Base-by-base conservation (phyloP, 306 rosid species). In the Luffa acutangula region DNA sequence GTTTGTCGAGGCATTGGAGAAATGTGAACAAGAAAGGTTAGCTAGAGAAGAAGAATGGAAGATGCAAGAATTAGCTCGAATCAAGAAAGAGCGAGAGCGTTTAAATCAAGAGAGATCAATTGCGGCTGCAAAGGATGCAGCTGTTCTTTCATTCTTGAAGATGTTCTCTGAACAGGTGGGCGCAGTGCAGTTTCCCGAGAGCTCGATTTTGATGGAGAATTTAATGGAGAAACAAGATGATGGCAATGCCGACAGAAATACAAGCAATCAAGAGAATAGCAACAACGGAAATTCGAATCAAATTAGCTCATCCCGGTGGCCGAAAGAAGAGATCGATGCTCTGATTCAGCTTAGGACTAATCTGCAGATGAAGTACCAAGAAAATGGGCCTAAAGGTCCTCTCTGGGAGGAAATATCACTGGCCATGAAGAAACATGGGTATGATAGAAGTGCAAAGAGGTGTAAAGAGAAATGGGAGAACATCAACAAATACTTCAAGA, bases 401-500 rank as follows among this genome's bases (percentile, higher is more conserved):
- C 87, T 91, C 6, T 93, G 97, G 97, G 97, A 91, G 76, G 94
- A 89, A 59, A 82, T 91, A 33, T 91, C 97, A 51, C 39, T 49
- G 2, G 92, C 86, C 49, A 89, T 93, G 97, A 89, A 87, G 43
- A 83, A 81, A 42, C 48, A 85, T 39, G 97, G 98, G 2, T 90
- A 90, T 37, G 71, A 90, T 64, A 80, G 97, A 46, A 93, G 85
- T 80, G 84, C 97, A 1, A 93, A 91, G 90, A 89, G 93, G 81
- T 93, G 98, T 58, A 93, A 93, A 71, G 98, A 93, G 92, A 93
- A 93, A 82, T 93, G 98, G 98, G 98, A 93, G 89, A 93, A 93
- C 83, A 93, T 93, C 81, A 93, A 93, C 89, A 93, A 93, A 52
- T 93, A 93, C 87, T 93, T 85, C 73, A 93, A 92, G 85, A 90